A percentile compares a stretch with the other conserved stretches of the same genome.
Conservation (phyloP, 345 rosid species). For the Rubroshorea leprosula region DNA sequence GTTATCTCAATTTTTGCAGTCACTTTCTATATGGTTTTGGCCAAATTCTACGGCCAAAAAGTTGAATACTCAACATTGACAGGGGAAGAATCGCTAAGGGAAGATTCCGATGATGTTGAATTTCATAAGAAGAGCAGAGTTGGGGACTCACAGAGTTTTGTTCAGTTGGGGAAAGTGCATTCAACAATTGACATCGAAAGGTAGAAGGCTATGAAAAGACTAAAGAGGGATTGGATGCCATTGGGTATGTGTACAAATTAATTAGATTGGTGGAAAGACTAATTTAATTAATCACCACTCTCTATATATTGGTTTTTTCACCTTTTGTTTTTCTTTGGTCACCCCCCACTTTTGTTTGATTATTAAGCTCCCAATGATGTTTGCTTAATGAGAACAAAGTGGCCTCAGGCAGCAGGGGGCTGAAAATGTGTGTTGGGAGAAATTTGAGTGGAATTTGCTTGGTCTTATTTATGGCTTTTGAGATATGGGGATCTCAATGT, state of each 20-base stretch:
- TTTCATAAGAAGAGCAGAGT: not conserved
- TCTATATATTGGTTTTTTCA: not conserved
- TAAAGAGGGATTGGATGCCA: not conserved
- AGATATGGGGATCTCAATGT: too few species aligned
- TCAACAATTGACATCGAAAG: not conserved
- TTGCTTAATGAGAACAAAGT: not conserved
- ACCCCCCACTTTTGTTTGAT: not conserved
- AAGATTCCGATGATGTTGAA: not conserved
- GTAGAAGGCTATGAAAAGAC: too few species aligned
- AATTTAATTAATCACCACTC: not conserved
- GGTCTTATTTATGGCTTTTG: too few species aligned
- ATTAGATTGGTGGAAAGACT: not conserved
- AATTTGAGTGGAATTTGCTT: not conserved
- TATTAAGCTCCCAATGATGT: not conserved
- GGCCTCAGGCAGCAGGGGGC: too few species aligned
- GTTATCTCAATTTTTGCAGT: conserved; percentile 33
- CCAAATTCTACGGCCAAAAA: conserved; percentile 29
- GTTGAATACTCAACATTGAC: conserved; percentile 40
- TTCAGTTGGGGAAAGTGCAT: conserved; percentile 11
- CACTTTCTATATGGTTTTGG: conserved; percentile 36
- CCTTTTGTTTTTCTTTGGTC: not conserved
- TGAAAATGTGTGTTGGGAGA: not conserved
- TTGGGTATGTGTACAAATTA: not conserved
- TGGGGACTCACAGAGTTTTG: not conserved
- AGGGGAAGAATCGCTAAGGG: conserved; percentile 28